Conservation (phyloP, 805 yeast genomes). For the Candida stauntonica region DNA sequence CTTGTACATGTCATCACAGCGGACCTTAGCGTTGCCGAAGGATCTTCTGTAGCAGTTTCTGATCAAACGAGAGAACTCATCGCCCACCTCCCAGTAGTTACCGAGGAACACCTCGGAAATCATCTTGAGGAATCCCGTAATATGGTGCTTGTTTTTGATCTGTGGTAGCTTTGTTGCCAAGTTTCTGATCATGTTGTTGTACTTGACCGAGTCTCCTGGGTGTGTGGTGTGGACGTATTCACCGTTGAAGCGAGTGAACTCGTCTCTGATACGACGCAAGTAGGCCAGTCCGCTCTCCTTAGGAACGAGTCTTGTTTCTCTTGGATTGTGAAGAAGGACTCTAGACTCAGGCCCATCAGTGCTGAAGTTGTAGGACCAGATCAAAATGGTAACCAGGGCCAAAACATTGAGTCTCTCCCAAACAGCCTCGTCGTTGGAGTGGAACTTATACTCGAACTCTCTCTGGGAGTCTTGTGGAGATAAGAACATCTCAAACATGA, state of each 20-base stretch:
- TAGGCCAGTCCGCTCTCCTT: constrained; percentile 49
- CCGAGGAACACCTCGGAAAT: constrained; percentile 37
- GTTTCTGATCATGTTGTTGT: constrained; percentile 38
- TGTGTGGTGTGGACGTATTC: constrained; percentile 27
- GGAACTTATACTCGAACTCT: constrained; percentile 40
- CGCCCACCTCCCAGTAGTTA: constrained; percentile 53
- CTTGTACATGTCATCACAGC: constrained; percentile 50
- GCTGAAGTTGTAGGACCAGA: constrained; percentile 51
- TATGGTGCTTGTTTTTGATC: constrained; percentile 41
- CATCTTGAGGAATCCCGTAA: constrained; percentile 51
- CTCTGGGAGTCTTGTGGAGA: constrained; percentile 42
- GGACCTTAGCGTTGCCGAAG: constrained; percentile 42
- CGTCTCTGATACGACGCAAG: constrained; percentile 43
- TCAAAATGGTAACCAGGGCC: constrained; percentile 30
- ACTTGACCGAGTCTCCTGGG: constrained; percentile 32
- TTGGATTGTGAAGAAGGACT: constrained; percentile 21
- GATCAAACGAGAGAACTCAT: constrained; percentile 50
- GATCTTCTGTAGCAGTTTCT: constrained; percentile 52
- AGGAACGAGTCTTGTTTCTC: constrained; percentile 25
- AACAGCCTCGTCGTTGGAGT: constrained; percentile 48
- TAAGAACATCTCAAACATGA: constrained; percentile 58
- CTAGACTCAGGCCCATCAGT: constrained; percentile 43
- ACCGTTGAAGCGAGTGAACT: constrained; percentile 33
- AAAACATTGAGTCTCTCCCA: constrained; percentile 34
- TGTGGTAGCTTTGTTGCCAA: constrained; percentile 38